A percentile compares a stretch with the other conserved stretches of the same genome.
Conservation (phyloP, 2,329 filamentous ascomycete genomes). For the Cordyceps cateniannulata region DNA sequence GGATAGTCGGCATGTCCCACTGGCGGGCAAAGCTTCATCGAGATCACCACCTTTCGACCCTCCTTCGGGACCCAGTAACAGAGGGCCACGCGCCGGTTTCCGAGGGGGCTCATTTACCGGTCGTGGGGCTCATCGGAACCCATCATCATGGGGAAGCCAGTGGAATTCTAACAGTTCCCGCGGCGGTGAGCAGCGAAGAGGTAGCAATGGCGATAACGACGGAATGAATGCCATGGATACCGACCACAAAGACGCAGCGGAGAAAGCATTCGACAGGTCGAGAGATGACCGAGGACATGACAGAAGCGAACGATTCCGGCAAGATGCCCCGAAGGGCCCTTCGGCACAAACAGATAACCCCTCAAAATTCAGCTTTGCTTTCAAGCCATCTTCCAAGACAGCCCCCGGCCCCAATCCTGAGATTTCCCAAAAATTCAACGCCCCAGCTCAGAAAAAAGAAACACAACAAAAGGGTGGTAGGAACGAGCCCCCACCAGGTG, state of each 20-base stretch:
- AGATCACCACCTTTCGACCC: conserved; percentile 47
- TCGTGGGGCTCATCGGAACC: conserved; percentile 46
- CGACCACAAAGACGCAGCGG: conserved; percentile 54
- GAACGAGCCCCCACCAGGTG: conserved; percentile 42
- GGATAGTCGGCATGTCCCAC: conserved; percentile 40
- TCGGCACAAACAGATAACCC: conserved; percentile 37
- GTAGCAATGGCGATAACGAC: conserved; percentile 32
- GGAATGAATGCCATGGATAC: conserved; percentile 54
- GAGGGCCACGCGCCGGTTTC: conserved; percentile 37
- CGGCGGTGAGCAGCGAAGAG: not conserved
- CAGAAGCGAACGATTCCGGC: not conserved
- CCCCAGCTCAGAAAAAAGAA: conserved; percentile 45
- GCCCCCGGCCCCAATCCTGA: conserved; percentile 54
- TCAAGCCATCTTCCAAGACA: conserved; percentile 65
- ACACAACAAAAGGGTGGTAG: conserved; percentile 23
- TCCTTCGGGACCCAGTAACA: conserved; percentile 51
- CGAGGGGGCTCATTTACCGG: conserved; percentile 46
- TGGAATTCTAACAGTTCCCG: conserved; percentile 49
- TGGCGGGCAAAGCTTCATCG: conserved; percentile 37
- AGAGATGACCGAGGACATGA: conserved; percentile 15
- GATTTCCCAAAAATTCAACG: conserved; percentile 63
- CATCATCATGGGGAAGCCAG: conserved; percentile 60
- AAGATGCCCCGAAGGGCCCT: conserved; percentile 32
- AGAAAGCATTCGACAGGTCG: not conserved
- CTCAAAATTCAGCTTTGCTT: conserved; percentile 85